Evolutionary conservation across 176 grass and related monocot species (phyloP).

Genomic region (Cenchrus fungigraminus): DNA sequence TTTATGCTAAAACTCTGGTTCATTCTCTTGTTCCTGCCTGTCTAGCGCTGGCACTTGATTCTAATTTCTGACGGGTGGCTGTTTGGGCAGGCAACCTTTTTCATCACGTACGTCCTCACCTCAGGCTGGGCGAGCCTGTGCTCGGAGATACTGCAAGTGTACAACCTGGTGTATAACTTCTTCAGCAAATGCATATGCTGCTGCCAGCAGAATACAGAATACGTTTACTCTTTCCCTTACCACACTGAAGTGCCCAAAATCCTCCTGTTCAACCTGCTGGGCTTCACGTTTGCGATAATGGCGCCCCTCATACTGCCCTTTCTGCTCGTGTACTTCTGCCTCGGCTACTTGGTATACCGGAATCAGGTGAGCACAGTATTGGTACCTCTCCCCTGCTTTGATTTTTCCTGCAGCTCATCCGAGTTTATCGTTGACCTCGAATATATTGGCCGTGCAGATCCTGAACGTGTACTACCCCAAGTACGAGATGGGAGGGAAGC

Average conservation of each 20-base stretch:
- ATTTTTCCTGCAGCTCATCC: no score
- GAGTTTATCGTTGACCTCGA: neutral
- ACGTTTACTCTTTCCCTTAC: conserved; percentile 84
- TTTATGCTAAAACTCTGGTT: neutral
- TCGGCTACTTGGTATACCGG: conserved; percentile 87
- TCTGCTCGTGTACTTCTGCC: conserved; percentile 87
- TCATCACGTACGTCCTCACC: conserved; percentile 94
- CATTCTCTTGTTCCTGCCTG: neutral
- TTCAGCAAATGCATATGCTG: conserved; percentile 61
- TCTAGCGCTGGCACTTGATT: neutral
- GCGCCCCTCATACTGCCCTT: conserved; percentile 93
- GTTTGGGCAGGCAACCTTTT: conserved; percentile 82
- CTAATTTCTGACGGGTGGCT: neutral
- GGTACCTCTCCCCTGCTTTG: no score
- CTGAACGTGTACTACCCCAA: conserved; percentile 83
- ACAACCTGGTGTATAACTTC: conserved; percentile 67
- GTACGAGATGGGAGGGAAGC: conserved; percentile 83
- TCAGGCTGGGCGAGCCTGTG: conserved; percentile 89
- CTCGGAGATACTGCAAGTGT: conserved; percentile 91
- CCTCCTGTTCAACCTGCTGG: conserved; percentile 75
- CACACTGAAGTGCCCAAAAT: conserved; percentile 94
- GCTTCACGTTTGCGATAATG: conserved; percentile 91
- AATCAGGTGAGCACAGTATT: conserved; percentile 64
- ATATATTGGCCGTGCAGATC: conserved; percentile 49
- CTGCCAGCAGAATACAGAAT: conserved; percentile 59